Percentiles rank a stretch among this genome's conserved stretches.
Conservation (phyloP, 805 yeast genomes). For the Saccharomycopsis capsularis region DNA sequence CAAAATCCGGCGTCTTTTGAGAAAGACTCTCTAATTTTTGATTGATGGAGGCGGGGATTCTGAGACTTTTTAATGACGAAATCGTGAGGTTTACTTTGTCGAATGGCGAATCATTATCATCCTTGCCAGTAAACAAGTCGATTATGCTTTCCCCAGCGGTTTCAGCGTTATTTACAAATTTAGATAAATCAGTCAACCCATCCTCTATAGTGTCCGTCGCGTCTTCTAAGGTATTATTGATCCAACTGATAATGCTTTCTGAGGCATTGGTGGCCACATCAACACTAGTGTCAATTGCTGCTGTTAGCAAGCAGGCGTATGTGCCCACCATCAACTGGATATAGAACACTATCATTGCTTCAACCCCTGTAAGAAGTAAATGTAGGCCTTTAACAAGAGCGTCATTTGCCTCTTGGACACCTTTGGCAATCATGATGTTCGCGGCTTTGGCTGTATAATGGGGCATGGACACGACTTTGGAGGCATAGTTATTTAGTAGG, state of each 20-base stretch:
- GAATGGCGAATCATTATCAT: constrained; percentile 30
- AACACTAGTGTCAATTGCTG: constrained; percentile 66
- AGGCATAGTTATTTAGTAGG: constrained; percentile 35
- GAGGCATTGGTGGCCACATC: constrained; percentile 70
- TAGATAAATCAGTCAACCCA: constrained; percentile 57
- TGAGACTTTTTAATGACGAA: constrained; percentile 44
- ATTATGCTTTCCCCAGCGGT: constrained; percentile 46
- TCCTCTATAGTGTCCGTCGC: constrained; percentile 57
- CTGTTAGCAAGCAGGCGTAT: constrained; percentile 71
- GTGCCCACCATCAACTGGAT: constrained; percentile 79
- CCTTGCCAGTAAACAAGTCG: constrained; percentile 46
- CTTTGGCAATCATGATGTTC: constrained; percentile 41
- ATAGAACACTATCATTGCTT: constrained; percentile 53
- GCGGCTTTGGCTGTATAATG: constrained; percentile 49
- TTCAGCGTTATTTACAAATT: constrained; percentile 48
- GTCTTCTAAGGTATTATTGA: constrained; percentile 51
- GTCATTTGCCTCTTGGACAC: constrained; percentile 42
- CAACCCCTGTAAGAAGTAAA: constrained; percentile 47
- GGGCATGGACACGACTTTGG: constrained; percentile 42
- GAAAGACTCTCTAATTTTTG: constrained; percentile 45
- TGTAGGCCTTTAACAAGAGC: constrained; percentile 39
- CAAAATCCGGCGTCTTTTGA: constrained; percentile 56
- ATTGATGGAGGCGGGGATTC: constrained; percentile 62
- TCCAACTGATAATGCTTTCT: constrained; percentile 48
- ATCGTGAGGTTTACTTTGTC: constrained; percentile 53